These are phyloP conservation scores for Bacidia gigantensis DNA, from an alignment of 495 filamentous ascomycete genomes.

Conservation along the genomic window DNA sequence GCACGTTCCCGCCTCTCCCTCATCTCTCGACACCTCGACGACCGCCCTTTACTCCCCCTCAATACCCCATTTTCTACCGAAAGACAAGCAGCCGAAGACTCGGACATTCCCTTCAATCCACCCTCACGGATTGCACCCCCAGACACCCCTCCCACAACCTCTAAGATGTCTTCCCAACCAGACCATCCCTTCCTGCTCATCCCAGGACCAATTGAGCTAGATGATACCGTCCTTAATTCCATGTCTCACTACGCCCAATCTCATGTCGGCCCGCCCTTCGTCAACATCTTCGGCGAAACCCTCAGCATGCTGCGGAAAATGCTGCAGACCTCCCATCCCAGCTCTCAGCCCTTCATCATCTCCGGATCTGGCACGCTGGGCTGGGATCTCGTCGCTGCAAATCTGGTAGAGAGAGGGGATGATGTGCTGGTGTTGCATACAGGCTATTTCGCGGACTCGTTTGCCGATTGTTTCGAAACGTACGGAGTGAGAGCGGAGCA, in stretches of 20 bases:
- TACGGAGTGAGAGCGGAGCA: constrained; percentile 85
- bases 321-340: constrained; percentile 70
- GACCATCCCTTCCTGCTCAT: constrained; percentile 77
- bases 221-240: constrained; percentile 87
- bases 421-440: constrained; percentile 86
- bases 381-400: constrained; percentile 90
- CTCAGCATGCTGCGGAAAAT: constrained; percentile 79
- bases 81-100: constrained; percentile 36
- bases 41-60: constrained; percentile 44
- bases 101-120: constrained; percentile 46
- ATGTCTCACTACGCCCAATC: constrained; percentile 96
- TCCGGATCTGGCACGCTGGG: constrained; percentile 90
- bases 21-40: constrained; percentile 68
- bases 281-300: constrained; percentile 80
- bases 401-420: constrained; percentile 76
- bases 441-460: constrained; percentile 94
- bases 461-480: constrained; percentile 76
- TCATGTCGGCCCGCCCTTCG: constrained; percentile 79
- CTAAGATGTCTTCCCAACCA: constrained; percentile 66
- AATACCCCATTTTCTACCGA: constrained; percentile 59
- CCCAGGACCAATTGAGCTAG: constrained; percentile 95
- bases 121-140: constrained; percentile 27
- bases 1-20: constrained; percentile 55
- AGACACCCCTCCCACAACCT: constrained; percentile 5
- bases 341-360: constrained; percentile 82